phyloP scores from a whole-genome alignment of 2,329 filamentous ascomycete genomes.

The Arthrinium phaeospermum region DNA sequence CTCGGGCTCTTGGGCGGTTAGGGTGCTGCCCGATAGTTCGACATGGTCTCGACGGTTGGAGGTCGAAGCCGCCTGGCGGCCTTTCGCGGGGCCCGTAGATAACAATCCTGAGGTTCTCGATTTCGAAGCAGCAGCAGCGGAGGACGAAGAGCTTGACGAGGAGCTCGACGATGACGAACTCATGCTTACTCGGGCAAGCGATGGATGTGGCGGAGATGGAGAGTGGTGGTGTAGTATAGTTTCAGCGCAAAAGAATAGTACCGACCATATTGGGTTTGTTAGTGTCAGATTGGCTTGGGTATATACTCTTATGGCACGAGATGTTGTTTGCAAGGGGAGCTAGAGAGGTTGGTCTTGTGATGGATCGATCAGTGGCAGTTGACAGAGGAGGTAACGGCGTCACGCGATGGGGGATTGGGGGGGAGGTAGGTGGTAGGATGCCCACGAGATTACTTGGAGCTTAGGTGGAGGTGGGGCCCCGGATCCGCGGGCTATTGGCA shows the following conservation, averaged over 20 bases:
- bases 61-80: background rate
- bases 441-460: background rate
- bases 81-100: background rate
- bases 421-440: background rate
- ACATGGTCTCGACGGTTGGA: background rate
- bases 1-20: slow-evolving; percentile 31
- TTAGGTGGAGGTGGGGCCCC: slow-evolving; percentile 10
- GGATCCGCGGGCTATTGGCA: slow-evolving; percentile 6
- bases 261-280: slow-evolving; percentile 11
- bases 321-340: background rate
- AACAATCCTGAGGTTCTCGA: background rate
- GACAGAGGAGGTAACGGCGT: background rate
- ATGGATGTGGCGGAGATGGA: background rate
- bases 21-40: slow-evolving; percentile 27
- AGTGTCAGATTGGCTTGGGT: background rate
- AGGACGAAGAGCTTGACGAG: slow-evolving; percentile 20
- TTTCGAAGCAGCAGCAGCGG: background rate
- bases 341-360: slow-evolving; percentile 3
- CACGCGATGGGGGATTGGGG: background rate
- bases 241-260: background rate
- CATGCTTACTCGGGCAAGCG: slow-evolving; percentile 37
- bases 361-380: slow-evolving; percentile 13
- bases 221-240: background rate
- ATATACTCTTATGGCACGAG: background rate
- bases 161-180: slow-evolving; percentile 45